These are phyloP conservation scores for Jatropha podagrica DNA, from an alignment of 441 rosid species.

Conservation along the genomic window DNA sequence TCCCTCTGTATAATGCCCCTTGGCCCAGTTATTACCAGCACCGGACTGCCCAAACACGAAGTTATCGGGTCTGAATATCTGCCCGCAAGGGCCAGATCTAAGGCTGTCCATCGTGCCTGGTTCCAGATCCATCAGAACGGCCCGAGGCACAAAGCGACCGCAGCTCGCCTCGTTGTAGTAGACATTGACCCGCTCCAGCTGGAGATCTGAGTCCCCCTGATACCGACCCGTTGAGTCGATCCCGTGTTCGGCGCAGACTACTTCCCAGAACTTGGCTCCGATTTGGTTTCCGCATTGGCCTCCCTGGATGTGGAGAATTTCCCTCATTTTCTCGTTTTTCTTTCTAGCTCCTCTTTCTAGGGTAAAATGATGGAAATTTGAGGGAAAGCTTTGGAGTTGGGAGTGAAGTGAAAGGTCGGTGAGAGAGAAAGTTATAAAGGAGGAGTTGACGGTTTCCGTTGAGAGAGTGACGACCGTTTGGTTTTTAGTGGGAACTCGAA, in stretches of 20 bases:
- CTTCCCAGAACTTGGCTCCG: no score
- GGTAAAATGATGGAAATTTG: conserved; percentile 20
- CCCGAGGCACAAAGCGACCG: conserved; percentile 58
- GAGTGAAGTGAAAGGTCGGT: background rate
- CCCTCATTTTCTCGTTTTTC: conserved; percentile 34
- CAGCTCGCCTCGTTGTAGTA: conserved; percentile 62
- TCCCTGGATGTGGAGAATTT: conserved; percentile 54
- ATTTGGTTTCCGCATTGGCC: conserved; percentile 56
- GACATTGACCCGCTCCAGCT: conserved; percentile 54
- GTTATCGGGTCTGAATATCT: no score
- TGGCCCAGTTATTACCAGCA: no score
- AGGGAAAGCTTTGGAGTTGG: background rate
- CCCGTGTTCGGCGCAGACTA: conserved; percentile 39
- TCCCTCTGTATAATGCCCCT: conserved; percentile 31
- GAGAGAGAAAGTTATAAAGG: background rate
- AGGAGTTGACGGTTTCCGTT: conserved; percentile 30
- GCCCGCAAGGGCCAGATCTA: conserved; percentile 38
- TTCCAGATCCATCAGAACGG: conserved; percentile 57
- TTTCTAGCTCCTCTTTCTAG: conserved; percentile 9
- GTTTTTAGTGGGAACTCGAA: conserved; percentile 26
- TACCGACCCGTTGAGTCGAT: conserved; percentile 54
- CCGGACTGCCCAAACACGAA: no score
- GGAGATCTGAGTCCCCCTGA: conserved; percentile 43
- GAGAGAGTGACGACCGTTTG: conserved; percentile 16
- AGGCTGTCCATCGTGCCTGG: conserved; percentile 58